These are phyloP conservation scores for Trichosporon sp. DNA, from an alignment of 1,284 basidiomycete species.

Conservation along the genomic window DNA sequence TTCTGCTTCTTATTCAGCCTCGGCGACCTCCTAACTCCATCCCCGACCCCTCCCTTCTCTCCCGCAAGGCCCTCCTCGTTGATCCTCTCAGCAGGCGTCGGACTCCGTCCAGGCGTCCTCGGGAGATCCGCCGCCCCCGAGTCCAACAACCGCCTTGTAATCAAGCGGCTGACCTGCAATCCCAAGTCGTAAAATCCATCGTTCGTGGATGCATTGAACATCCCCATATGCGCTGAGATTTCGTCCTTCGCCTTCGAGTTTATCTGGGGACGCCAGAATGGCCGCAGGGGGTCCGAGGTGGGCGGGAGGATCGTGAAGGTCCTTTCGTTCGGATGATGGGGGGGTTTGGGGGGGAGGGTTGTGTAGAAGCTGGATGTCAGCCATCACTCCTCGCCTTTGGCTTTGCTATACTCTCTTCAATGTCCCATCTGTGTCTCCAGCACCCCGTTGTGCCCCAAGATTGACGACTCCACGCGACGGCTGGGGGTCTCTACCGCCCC, in stretches of 20 bases:
- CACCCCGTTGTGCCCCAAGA: too few species aligned
- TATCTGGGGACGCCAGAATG: constrained; percentile 58
- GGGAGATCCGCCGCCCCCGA: constrained; percentile 34
- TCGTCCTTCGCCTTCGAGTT: constrained; percentile 72
- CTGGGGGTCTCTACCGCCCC: too few species aligned
- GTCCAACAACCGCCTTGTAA: constrained; percentile 32
- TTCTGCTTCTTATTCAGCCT: background rate
- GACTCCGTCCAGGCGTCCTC: background rate
- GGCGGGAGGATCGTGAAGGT: constrained; percentile 73
- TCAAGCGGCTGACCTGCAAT: constrained; percentile 53
- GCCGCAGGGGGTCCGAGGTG: constrained; percentile 52
- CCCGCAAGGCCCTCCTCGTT: too few species aligned
- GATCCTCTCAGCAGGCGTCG: too few species aligned
- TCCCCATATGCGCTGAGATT: constrained; percentile 77
- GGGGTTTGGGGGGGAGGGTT: constrained; percentile 56
- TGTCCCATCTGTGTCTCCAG: too few species aligned
- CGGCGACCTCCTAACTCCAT: background rate
- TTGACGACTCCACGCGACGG: too few species aligned
- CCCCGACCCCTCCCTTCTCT: too few species aligned
- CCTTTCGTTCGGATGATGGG: constrained; percentile 53
- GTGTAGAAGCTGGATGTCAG: constrained; percentile 65
- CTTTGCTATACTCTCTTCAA: too few species aligned
- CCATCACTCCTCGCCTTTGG: too few species aligned
- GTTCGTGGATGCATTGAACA: constrained; percentile 78
- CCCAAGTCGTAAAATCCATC: constrained; percentile 86